phyloP scores from a whole-genome alignment of 805 yeast genomes.

The Komagataella phaffii region DNA sequence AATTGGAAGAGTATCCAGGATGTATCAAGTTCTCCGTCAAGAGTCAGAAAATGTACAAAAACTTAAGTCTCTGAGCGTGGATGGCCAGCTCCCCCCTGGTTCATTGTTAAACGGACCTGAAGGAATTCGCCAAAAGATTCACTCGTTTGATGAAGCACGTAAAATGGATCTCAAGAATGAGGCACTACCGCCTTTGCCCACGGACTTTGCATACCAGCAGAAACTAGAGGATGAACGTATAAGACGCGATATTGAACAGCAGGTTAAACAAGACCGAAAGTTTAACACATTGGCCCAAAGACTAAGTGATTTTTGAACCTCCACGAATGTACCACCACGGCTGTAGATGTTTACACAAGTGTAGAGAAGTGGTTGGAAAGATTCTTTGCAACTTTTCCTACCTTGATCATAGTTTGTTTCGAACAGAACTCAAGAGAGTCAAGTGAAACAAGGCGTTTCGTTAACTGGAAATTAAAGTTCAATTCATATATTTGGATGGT shows the following conservation, averaged over 20 bases:
- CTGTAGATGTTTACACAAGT: too few relatives aligned
- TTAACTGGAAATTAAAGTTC: too few relatives aligned
- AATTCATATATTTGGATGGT: too few relatives aligned
- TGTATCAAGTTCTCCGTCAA: constrained; percentile 82
- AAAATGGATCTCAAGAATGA: constrained; percentile 74
- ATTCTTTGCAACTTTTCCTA: too few relatives aligned
- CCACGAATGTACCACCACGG: background rate
- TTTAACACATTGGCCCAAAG: constrained; percentile 14
- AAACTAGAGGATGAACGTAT: constrained; percentile 31
- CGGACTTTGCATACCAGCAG: constrained; percentile 34
- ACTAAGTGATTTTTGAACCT: constrained; percentile 1
- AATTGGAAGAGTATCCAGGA: constrained; percentile 89
- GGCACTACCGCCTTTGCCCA: constrained; percentile 71
- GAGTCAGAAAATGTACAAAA: constrained; percentile 83
- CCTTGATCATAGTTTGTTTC: too few relatives aligned
- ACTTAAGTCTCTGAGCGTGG: constrained; percentile 61
- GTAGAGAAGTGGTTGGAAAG: too few relatives aligned
- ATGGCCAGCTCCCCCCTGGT: constrained; percentile 68
- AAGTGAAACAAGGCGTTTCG: too few relatives aligned
- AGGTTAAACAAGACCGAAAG: constrained; percentile 7
- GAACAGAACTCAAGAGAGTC: too few relatives aligned
- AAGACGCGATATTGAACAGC: constrained; percentile 18
- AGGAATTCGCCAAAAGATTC: constrained; percentile 58
- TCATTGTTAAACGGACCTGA: constrained; percentile 64
- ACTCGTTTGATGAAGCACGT: constrained; percentile 73